Evolutionary conservation across 2,329 filamentous ascomycete genomes (phyloP), one percentile per base, ranked within the genome.

Genomic region (Annulohypoxylon truncatum): DNA sequence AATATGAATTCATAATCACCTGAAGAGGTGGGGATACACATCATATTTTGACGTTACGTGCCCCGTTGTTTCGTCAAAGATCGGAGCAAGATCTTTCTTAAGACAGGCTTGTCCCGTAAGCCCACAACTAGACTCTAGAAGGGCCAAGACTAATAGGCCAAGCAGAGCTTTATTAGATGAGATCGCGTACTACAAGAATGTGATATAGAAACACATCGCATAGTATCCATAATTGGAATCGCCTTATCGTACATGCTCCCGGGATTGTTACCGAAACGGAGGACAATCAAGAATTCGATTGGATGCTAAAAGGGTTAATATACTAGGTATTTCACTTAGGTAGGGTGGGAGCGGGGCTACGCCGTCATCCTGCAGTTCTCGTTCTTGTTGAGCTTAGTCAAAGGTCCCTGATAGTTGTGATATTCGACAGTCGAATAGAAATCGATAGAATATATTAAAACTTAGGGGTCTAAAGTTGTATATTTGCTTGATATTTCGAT

Each of bases 281-380:
- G 40, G 26, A 60, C 57, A 24, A 42, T 44, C 22, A 38, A 53
- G 15, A 31, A 55, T 24, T 22, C 38, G 22, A 68, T 68, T 60
- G 54, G 61, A 65, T n/a, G 18, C 7, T 58, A 26, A 44, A 29
- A 22, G 20, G 38, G 22, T 56, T 67, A 65, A 58, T 68, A 62
- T 62, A n/a, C n/a, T n/a, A n/a, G n/a, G n/a, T n/a, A 62, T 62
- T 42, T 57, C 22, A 12, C 42, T 12, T 31, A 53, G 54, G 66
- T 68, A 60, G 66, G 66, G 66, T 66, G 26, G 53, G 56, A 31
- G 66, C 54, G 66, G 66, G 66, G 51, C 54, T 12, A 52, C 53
- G 50, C 58, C 35, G 56, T 66, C 63, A 66, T 66, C 29, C 44
- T 58, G 57, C 63, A 66, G 53, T 38, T n/a, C 35, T 46, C 12